These are phyloP conservation scores for Tubosaeta sp. DNA, from an alignment of 768 basidiomycete species.

Conservation along the genomic window DNA sequence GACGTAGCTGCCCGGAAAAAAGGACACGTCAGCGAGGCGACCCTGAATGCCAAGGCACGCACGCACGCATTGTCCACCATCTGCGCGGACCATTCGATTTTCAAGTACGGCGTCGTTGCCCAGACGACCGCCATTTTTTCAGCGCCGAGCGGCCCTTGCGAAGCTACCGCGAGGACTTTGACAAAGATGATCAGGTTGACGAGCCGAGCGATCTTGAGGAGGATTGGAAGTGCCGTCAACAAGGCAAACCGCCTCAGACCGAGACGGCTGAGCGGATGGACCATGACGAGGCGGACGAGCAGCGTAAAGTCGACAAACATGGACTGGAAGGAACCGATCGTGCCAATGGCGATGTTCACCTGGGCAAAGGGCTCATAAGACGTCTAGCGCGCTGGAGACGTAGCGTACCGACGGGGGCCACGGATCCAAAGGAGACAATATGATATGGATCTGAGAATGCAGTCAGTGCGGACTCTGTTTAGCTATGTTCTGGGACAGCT, in stretches of 20 bases:
- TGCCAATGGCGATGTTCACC: slow-evolving; percentile 27
- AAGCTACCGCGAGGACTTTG: slow-evolving; percentile 18
- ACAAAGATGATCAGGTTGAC: slow-evolving; percentile 27
- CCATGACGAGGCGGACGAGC: slow-evolving; percentile 25
- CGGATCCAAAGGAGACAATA: slow-evolving; percentile 20
- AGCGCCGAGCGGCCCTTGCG: slow-evolving; percentile 16
- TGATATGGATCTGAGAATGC: slow-evolving; percentile 22
- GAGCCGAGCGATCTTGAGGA: slow-evolving; percentile 28
- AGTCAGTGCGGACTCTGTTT: background rate
- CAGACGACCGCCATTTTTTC: slow-evolving; percentile 13
- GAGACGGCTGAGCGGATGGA: slow-evolving; percentile 21
- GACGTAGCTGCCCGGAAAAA: slow-evolving; percentile 17
- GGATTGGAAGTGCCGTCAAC: slow-evolving; percentile 21
- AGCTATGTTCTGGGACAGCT: background rate
- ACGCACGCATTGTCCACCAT: slow-evolving; percentile 29
- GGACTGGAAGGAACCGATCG: slow-evolving; percentile 26
- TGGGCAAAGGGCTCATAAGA: slow-evolving; percentile 1
- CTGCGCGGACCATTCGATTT: slow-evolving; percentile 31
- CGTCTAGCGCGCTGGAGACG: background rate
- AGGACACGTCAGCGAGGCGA: background rate
- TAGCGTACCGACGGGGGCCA: slow-evolving; percentile 19
- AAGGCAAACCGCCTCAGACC: slow-evolving; percentile 13
- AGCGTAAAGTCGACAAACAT: slow-evolving; percentile 29
- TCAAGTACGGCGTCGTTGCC: slow-evolving; percentile 26
- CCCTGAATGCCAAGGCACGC: background rate